A percentile compares a stretch with the other conserved stretches of the same genome.
These are phyloP conservation scores for Spathaspora arborariae DNA, from an alignment of 805 yeast species.

Conservation along the genomic window DNA sequence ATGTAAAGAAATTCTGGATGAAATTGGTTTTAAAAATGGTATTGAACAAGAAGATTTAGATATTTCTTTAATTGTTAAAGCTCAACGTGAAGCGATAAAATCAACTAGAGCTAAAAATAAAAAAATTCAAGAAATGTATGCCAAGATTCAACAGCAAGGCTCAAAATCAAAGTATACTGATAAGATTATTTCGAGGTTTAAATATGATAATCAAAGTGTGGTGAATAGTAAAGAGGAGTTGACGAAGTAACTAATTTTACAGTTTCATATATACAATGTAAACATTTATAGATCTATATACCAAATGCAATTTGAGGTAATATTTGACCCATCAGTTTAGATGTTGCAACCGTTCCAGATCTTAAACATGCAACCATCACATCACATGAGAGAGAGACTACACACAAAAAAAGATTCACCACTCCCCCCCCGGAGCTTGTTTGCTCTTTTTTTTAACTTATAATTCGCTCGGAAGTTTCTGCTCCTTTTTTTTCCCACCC, in stretches of 20 bases:
- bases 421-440: not conserved
- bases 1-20: slow-evolving; percentile 32
- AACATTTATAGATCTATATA: not conserved
- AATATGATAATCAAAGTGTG: slow-evolving; percentile 25
- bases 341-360: not conserved
- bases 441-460: not conserved
- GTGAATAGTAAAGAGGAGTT: slow-evolving; percentile 18
- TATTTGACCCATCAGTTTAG: not conserved
- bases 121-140: slow-evolving; percentile 38
- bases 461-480: not conserved
- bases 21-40: slow-evolving; percentile 30
- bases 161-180: slow-evolving; percentile 7
- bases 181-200: slow-evolving; percentile 12
- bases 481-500: not conserved
- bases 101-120: slow-evolving; percentile 41
- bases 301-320: no score
- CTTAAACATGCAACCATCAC: no score
- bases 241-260: not conserved
- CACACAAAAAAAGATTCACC: no score
- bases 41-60: slow-evolving; percentile 36
- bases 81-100: slow-evolving; percentile 35
- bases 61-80: slow-evolving; percentile 31
- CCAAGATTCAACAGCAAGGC: slow-evolving; percentile 9
- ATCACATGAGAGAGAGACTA: no score
- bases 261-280: no score